Evolutionary conservation across 2,329 filamentous ascomycete genomes (phyloP), one percentile per base, ranked within the genome.

Genomic region (Hypoxylon rubiginosum): DNA sequence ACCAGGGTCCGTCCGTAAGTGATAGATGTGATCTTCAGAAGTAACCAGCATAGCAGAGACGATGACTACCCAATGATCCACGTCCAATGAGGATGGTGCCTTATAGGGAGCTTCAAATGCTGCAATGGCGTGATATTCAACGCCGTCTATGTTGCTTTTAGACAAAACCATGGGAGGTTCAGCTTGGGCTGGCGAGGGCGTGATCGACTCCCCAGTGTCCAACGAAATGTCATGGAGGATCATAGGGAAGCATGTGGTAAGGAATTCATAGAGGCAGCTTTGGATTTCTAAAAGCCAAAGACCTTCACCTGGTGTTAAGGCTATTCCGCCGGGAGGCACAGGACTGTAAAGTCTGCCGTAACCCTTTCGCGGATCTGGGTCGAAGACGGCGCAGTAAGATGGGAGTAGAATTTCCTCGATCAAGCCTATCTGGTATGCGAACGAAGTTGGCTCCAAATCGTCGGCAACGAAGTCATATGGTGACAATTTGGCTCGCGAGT

Each of bases 221-320:
- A 2, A 0, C 11, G 63, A 15, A n/a, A 66, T 26, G 41, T 68
- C 65, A n/a, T 64, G 62, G 9, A 70, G 59, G 9, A 70, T 60
- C 3, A 26, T 3, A 11, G 19, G 9, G 30, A 60, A 68, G 32
- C 51, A 56, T 9, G 10, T 6, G 21, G 53, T n/a, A 11, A 70
- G 58, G 17, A 70, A 63, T 1, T 24, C 9, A 15, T 66, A 62
- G 17, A 68, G 4, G 2, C 32, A 28, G 9, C 24, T 19, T 45
- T 68, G 66, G 3, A 60, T 46, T n/a, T 61, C 45, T 4, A 70
- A 13, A 11, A 62, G n/a, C 30, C 49, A 58, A 21, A 58, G 49
- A 17, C 64, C 66, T 7, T 52, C 39, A 4, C 49, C 45, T 4
- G 50, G 24, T 26, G 15, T 15, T 32, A 45, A 36, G 13, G 3